Percentiles rank a stretch among this genome's conserved stretches.
Conservation (phyloP, 371 early-diverging fungal species). For the Mortierella sp. region DNA sequence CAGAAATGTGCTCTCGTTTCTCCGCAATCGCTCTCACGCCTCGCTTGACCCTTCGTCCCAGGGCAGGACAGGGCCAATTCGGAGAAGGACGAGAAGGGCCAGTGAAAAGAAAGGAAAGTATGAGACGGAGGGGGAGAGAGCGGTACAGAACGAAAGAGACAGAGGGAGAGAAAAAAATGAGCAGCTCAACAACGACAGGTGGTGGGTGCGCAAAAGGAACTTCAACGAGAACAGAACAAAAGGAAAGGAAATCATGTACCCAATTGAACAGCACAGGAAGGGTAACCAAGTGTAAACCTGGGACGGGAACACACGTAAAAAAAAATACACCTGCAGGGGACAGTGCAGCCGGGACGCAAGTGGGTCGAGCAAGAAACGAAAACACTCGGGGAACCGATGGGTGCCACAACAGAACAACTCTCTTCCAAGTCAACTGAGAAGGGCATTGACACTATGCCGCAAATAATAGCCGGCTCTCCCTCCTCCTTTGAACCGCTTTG, state of each 20-base stretch:
- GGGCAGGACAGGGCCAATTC: not conserved
- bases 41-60: slow-evolving; percentile 1
- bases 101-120: not conserved
- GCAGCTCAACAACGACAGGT: slow-evolving; percentile 6
- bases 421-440: too few relatives aligned
- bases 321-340: not conserved
- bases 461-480: too few relatives aligned
- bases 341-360: too few relatives aligned
- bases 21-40: slow-evolving; percentile 1
- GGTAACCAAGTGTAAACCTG: not conserved
- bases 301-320: not conserved
- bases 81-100: not conserved
- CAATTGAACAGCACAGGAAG: not conserved
- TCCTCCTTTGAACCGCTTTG: too few relatives aligned
- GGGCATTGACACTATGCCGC: too few relatives aligned
- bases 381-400: too few relatives aligned
- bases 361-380: too few relatives aligned
- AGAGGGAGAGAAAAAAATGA: not conserved
- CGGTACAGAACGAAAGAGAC: not conserved
- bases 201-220: slow-evolving; percentile 36
- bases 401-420: too few relatives aligned
- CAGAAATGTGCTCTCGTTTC: slow-evolving; percentile 9
- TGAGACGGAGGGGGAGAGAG: not conserved
- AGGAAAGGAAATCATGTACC: not conserved
- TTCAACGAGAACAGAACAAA: not conserved